phyloP scores from a whole-genome alignment of 257 asterid genomes.

The Solanum bukasovii region DNA sequence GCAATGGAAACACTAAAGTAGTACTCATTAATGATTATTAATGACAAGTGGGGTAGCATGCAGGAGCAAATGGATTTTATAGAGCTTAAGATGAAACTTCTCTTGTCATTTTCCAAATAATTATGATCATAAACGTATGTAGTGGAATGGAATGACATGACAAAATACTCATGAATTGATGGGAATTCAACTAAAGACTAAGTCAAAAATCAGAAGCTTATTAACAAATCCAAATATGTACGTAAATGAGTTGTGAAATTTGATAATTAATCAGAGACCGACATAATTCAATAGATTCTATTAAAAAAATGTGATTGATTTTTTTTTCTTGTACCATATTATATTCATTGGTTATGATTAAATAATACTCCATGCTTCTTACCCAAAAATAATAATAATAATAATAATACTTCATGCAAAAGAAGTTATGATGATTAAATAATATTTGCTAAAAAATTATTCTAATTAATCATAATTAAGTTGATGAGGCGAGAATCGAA shows the following conservation, averaged over 20 bases:
- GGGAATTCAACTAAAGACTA: neutral
- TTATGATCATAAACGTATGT: neutral
- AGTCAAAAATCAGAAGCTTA: neutral
- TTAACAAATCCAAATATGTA: neutral
- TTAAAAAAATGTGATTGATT: neutral
- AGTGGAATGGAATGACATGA: neutral
- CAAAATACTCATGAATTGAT: neutral
- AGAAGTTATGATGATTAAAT: neutral
- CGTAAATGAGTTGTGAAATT: neutral
- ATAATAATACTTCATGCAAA: too few relatives aligned
- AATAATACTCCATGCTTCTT: neutral
- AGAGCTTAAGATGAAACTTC: neutral
- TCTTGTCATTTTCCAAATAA: neutral
- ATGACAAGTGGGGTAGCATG: neutral
- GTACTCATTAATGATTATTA: neutral
- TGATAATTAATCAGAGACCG: neutral
- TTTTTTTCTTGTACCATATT: neutral
- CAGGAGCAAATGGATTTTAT: neutral
- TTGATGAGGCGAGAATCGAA: neutral
- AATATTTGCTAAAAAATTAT: neutral
- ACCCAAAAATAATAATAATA: too few relatives aligned
- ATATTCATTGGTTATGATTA: neutral
- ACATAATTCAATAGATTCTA: neutral
- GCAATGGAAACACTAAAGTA: neutral
- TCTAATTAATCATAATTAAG: neutral